Percentiles rank a stretch among this genome's conserved stretches.
Conservation (phyloP, 2,329 filamentous ascomycete species). For the Fulvia fulva region DNA sequence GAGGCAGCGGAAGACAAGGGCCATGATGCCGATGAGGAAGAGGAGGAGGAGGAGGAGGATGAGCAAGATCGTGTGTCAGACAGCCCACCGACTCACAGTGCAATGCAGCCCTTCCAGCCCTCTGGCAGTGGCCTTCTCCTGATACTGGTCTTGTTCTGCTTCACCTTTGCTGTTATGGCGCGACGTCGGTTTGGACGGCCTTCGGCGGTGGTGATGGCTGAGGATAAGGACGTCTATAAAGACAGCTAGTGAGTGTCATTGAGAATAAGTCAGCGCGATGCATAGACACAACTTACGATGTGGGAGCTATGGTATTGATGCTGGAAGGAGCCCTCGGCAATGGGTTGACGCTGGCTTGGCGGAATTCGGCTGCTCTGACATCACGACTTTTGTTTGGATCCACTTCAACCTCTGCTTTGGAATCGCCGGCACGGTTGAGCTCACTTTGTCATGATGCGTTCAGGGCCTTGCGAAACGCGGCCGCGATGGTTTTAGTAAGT, state of each 20-base stretch:
- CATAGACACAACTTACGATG: too few relatives aligned
- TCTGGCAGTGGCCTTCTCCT: neutral
- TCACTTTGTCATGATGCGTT: neutral
- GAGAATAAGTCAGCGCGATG: too few relatives aligned
- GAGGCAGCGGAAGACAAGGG: neutral
- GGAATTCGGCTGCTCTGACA: neutral
- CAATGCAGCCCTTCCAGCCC: neutral
- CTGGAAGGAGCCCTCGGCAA: too few relatives aligned
- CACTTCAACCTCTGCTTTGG: neutral
- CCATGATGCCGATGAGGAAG: neutral
- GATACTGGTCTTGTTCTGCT: neutral
- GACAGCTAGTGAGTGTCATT: neutral
- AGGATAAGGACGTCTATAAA: neutral
- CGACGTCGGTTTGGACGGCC: neutral
- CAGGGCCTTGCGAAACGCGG: neutral
- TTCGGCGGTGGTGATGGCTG: neutral
- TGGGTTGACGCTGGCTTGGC: too few relatives aligned
- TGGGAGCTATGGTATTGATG: too few relatives aligned
- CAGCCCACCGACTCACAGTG: neutral
- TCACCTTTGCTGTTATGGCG: neutral
- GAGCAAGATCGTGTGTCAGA: neutral
- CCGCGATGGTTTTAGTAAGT: neutral
- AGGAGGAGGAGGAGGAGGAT: neutral
- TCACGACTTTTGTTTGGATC: neutral
- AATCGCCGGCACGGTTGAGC: neutral